Evolutionary conservation across 495 filamentous ascomycete species (phyloP).

Genomic region (Talaromyces wortmannii): DNA sequence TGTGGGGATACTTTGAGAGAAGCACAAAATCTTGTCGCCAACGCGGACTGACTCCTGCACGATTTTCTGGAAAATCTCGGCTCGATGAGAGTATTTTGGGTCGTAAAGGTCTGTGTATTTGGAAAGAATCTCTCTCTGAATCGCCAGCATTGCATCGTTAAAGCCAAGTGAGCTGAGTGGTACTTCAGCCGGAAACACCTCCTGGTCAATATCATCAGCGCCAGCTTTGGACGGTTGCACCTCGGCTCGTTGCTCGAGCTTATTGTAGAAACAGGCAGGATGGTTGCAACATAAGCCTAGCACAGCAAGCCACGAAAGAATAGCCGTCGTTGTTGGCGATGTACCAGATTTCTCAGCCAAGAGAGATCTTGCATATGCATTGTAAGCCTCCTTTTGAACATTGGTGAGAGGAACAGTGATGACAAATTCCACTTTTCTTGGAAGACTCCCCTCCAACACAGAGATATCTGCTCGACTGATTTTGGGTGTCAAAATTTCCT

Average conservation of each 20-base stretch:
- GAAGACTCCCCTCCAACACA: conserved; percentile 56
- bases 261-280: conserved; percentile 56
- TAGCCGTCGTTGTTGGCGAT: conserved; percentile 13
- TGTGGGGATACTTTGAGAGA: conserved; percentile 65
- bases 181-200: conserved; percentile 15
- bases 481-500: conserved; percentile 67
- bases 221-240: conserved; percentile 19
- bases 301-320: conserved; percentile 46
- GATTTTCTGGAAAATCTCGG: conserved; percentile 58
- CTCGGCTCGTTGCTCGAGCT: conserved; percentile 29
- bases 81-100: conserved; percentile 54
- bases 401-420: conserved; percentile 62
- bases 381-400: conserved; percentile 60
- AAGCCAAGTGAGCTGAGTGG: conserved; percentile 22
- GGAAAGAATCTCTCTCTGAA: conserved; percentile 22
- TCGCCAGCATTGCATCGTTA: conserved; percentile 14
- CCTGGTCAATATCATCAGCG: conserved; percentile 20
- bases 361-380: conserved; percentile 43
- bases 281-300: conserved; percentile 71
- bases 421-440: conserved; percentile 74
- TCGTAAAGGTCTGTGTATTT: conserved; percentile 21
- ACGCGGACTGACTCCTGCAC: conserved; percentile 49
- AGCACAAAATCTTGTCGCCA: conserved; percentile 68
- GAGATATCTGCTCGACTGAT: conserved; percentile 67
- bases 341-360: conserved; percentile 8